Evolutionary conservation across 1,139 yeast genomes (phyloP), one percentile per base, ranked within the genome.

Genomic region (Yamadazyma dushanensis): DNA sequence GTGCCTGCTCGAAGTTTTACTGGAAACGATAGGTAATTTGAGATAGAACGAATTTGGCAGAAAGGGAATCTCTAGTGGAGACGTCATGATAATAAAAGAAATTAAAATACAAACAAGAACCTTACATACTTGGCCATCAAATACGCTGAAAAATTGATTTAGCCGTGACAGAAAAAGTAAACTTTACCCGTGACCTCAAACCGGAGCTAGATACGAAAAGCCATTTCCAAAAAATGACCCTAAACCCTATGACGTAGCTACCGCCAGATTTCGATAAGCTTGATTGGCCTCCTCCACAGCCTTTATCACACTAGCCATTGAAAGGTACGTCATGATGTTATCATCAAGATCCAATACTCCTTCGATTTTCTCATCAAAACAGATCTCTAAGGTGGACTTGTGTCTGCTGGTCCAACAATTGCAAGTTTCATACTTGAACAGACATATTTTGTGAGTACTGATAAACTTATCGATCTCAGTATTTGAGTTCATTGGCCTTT

Each of bases 381-480:
- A 20, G 17, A 35, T 19, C n/a, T 27, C 31, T 23, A 35, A 31
- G 3, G 5, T 20, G 3, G 38, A 35, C 9, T 23, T 35, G 7
- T 20, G 8, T n/a, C 16, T 18, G 10, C n/a, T 5, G 10, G 29
- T 9, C 6, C 8, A 23, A 6, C 16, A 5, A 4, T 9, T 5
- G 9, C 5, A 11, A 9, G 11, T 4, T 11, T 8, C 16, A 8
- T 11, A 6, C 15, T 13, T 23, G 26, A 23, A 11, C 11, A 31
- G 35, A 17, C 27, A 16, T 8, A 35, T 4, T 16, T 35, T 35
- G 19, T 23, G 26, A 3, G 25, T 17, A 6, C 35, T 26, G 9
- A 27, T 22, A 16, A 31, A 35, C 13, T 18, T 29, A 10, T 25
- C 34, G 16, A 33, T 13, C 13, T 33, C 24, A 3, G 18, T 16